Evolutionary conservation across 164 flowering plant species (phyloP), one percentile per base, ranked within the genome.

Genomic region (Brasenia schreberi): DNA sequence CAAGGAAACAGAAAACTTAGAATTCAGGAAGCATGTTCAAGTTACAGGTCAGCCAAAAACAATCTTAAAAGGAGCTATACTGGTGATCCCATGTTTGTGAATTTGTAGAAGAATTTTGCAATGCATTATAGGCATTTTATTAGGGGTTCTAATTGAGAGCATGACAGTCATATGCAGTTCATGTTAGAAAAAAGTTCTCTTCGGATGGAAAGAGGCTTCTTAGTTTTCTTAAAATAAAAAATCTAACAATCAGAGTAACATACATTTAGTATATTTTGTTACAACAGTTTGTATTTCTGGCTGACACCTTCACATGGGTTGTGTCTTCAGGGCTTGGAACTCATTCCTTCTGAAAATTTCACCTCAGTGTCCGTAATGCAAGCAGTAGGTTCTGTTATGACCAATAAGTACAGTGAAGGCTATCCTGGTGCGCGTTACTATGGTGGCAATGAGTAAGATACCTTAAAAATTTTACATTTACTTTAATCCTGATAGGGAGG

Each of bases 371-470:
- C 99, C 9, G 97, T 95, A 68, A 95, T 95, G 99, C 89, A 95
- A 92, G 99, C 99, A 33, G 98, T 90, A 71, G 99, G 99, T 10
- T 95, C 99, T 18, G 77, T 95, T 71, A 95, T 95, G 99, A 92
- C 98, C 66, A 95, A 95, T 80, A 95, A 95, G 72, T 92, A 95
- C 78, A 95, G 98, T 79, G 99, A 95, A 82, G 99, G 99, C 59
- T 95, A 95, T 76, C 99, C 99, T 18, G 98, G 99, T 69, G 99
- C 99, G 59, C 82, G 99, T 88, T 95, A 95, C 79, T 95, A 95
- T 76, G 99, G 99, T 71, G 99, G 99, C 77, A 92, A 95, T 62
- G 99, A 95, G 99, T 95, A 85, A 62, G 96, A 65, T 12, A 58
- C 63, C 7, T 61, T 12, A 49, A 5, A 9, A 49, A 49, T 49